Evolutionary conservation across 352 stramenopile genomes (phyloP).

Genomic region (Blastocystis sp.): DNA sequence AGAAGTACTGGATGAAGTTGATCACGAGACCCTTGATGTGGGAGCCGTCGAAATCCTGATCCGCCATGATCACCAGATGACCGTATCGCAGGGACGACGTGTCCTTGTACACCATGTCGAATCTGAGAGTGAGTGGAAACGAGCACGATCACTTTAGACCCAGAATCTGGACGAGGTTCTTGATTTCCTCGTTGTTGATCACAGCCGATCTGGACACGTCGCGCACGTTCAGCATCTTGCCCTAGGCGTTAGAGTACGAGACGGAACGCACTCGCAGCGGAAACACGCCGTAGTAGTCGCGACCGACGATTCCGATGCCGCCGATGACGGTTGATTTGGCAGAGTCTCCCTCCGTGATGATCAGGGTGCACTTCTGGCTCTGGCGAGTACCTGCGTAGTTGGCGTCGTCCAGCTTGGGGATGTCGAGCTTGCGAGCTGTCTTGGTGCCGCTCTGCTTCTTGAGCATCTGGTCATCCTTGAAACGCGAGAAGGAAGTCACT

Average conservation of each 20-base stretch:
- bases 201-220: conserved; percentile 89
- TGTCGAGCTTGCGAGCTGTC: conserved; percentile 72
- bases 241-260: conserved; percentile 58
- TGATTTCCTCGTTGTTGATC: conserved; percentile 89
- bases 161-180: conserved; percentile 88
- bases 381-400: conserved; percentile 80
- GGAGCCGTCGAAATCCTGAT: conserved; percentile 94
- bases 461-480: conserved; percentile 79
- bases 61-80: conserved; percentile 95
- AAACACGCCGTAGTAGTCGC: conserved; percentile 91
- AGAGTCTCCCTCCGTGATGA: conserved; percentile 95
- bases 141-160: conserved; percentile 87
- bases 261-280: conserved; percentile 68
- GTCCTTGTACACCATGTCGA: conserved; percentile 58
- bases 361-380: conserved; percentile 83
- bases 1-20: conserved; percentile 95
- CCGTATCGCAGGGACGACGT: conserved; percentile 75
- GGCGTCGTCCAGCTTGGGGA: conserved; percentile 92
- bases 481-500: conserved; percentile 78
- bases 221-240: conserved; percentile 96
- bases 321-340: conserved; percentile 91
- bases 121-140: conserved; percentile 66
- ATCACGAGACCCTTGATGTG: conserved; percentile 97
- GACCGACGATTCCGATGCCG: conserved; percentile 83
- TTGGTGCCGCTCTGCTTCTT: conserved; percentile 75